Evolutionary conservation across 106 monocot species (phyloP), one percentile per base, ranked within the genome.

Genomic region (Posidonia australis): DNA sequence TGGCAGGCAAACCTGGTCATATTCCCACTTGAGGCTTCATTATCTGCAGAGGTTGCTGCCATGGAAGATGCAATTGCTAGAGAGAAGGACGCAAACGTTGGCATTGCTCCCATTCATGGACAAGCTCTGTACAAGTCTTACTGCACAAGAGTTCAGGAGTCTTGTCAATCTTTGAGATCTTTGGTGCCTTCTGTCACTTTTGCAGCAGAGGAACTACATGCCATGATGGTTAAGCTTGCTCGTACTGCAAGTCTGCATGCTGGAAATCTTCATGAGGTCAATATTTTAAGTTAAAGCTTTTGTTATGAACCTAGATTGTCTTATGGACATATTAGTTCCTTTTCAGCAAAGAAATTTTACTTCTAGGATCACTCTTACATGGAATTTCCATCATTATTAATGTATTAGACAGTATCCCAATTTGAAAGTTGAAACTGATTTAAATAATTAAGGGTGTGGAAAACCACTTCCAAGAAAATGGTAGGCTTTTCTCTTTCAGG

Each of bases 191-290:
- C 79, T 42, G 47, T 91, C 28, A 77, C 72, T 20, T 64, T 41
- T 58, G 60, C 60, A 66, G 82, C 73, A 46, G 81, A 84, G 65
- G 81, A 88, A 41, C 58, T 98, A 52, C 77, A 83, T 63, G 64
- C 82, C 45, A 77, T 81, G 79, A 44, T 98, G 54, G 85, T 65
- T 53, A 91, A 81, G 66, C 98, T 98, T 81, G 87, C 82, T 55
- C 80, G 78, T 23, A 47, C 74, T 68, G 80, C 98, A 57, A 81
- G 83, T 68, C 65, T 79, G 2, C 98, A 91, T 81, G 87, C 98
- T 45, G 85, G 91, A 55, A 98, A 85, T 74, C 85, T 98, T 67
- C 90, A 91, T 64, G 91, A 91, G 69, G 98, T 98, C 67, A 69
- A 58, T 55, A 21, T 36, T 27, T 27, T 57, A 28, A 11, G 4